Evolutionary conservation across 306 rosid species (phyloP).

Genomic region (Cucumis melo): DNA sequence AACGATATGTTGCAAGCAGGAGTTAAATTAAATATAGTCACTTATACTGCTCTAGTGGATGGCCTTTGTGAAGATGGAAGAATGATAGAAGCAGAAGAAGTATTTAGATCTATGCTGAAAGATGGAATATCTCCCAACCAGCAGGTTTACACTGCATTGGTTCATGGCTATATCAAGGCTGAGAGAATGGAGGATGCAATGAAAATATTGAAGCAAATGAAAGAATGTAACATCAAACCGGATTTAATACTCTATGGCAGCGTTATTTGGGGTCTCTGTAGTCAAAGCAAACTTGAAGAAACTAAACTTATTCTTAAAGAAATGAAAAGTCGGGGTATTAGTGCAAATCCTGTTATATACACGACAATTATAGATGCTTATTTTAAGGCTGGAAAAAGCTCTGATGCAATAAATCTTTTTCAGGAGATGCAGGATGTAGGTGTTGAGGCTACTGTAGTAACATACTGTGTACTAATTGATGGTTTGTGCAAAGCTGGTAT

Average conservation of each 20-base stretch:
- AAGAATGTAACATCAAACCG: conserved; percentile 42
- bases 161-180: conserved; percentile 76
- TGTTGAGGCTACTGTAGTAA: conserved; percentile 51
- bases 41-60: conserved; percentile 57
- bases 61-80: conserved; percentile 75
- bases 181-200: conserved; percentile 43
- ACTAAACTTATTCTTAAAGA: conserved; percentile 36
- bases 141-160: conserved; percentile 47
- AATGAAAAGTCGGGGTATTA: conserved; percentile 45
- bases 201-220: conserved; percentile 50
- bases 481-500: conserved; percentile 81
- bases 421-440: conserved; percentile 59
- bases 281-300: conserved; percentile 54
- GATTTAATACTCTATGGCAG: conserved; percentile 64
- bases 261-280: conserved; percentile 61
- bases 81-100: conserved; percentile 65
- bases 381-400: conserved; percentile 58
- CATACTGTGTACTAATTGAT: conserved; percentile 68
- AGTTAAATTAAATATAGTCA: conserved; percentile 41
- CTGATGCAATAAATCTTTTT: conserved; percentile 44
- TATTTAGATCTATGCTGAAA: conserved; percentile 43
- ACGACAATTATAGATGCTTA: conserved; percentile 75
- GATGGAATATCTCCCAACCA: conserved; percentile 51
- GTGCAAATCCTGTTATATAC: conserved; percentile 49
- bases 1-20: conserved; percentile 62